Base-by-base conservation (phyloP, 192 early-diverging fungal species). In the Coemansia sp. region DNA sequence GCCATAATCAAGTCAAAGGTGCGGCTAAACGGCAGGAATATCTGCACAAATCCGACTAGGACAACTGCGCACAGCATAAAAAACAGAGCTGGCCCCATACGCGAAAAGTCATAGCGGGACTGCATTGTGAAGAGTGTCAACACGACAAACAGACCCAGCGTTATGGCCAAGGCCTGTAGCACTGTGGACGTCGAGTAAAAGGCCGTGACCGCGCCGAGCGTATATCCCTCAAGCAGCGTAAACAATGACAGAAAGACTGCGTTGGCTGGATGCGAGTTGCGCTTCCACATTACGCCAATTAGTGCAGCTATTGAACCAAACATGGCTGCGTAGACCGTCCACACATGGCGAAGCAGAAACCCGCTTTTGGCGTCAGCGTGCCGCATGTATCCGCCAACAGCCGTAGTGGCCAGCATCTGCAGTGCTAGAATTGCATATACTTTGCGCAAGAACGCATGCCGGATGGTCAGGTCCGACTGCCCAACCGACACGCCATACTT, bases 51-150 rank as follows among this genome's bases (percentile, higher is more conserved):
- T 5, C 84, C 80, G 10, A 86, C 79, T 7, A 90, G 63, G 21
- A 93, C 27, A 7, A 93, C 17, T 14, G 85, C 76, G 73, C 77
- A 83, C 35, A 93, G 72, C n/a, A 82, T 72, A 49, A 85, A 84
- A 61, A 79, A 86, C 21, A 93, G 70, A 50, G 86, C 76, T 22
- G 88, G 77, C 12, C 73, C 84, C 70, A 88, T 73, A 47, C 78
- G 84, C 37, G 82, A 84, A 73, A 90, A 90, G 76, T 88, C 86
- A 58, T 82, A 87, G 81, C 87, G 84, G 10, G 88, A 89, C 73
- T 93, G 89, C 43, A 92, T 25, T 0, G 92, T 88, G 65, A 93
- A 93, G 35, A 93, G 65, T 2, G 90, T 93, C 66, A 93, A 69
- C 23, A 71, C 86, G 52, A 88, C 59, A 70, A 93, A 92, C 41